These are phyloP conservation scores for Avicennia marina DNA, from an alignment of 257 asterid species.

Conservation along the genomic window DNA sequence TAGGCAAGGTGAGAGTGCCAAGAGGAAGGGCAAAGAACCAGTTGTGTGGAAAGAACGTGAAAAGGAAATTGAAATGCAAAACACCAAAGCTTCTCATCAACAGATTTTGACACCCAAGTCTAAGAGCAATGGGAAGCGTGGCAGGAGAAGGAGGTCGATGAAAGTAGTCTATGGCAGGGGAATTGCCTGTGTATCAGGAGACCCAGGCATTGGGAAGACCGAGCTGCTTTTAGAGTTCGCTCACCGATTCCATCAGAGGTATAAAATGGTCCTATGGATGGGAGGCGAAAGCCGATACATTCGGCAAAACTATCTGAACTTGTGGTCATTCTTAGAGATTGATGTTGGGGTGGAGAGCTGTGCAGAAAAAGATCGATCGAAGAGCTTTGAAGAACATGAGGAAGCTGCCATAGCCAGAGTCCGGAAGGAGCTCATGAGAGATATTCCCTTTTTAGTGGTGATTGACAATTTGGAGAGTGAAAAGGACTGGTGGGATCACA, in stretches of 20 bases:
- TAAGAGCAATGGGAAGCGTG: constrained; percentile 38
- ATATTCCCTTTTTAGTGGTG: constrained; percentile 70
- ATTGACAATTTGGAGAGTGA: constrained; percentile 89
- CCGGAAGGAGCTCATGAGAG: constrained; percentile 79
- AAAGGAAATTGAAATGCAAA: constrained; percentile 87
- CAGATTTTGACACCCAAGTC: constrained; percentile 32
- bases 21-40: constrained; percentile 74
- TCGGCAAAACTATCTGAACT: constrained; percentile 73
- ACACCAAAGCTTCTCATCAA: constrained; percentile 32
- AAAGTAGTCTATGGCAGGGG: constrained; percentile 82
- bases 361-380: constrained; percentile 49
- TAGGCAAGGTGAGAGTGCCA: constrained; percentile 34
- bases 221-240: constrained; percentile 89
- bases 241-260: constrained; percentile 68
- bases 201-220: constrained; percentile 87
- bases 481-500: constrained; percentile 98
- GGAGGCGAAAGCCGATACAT: constrained; percentile 89
- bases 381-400: constrained; percentile 93
- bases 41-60: constrained; percentile 80
- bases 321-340: constrained; percentile 71
- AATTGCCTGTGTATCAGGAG: constrained; percentile 88
- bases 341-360: constrained; percentile 68
- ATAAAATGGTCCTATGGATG: constrained; percentile 87
- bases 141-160: constrained; percentile 51
- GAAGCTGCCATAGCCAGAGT: constrained; percentile 76